Evolutionary conservation across 2,329 filamentous ascomycete species (phyloP), one percentile per base, ranked within the genome.

Genomic region (Pestalotiopsis sp.): DNA sequence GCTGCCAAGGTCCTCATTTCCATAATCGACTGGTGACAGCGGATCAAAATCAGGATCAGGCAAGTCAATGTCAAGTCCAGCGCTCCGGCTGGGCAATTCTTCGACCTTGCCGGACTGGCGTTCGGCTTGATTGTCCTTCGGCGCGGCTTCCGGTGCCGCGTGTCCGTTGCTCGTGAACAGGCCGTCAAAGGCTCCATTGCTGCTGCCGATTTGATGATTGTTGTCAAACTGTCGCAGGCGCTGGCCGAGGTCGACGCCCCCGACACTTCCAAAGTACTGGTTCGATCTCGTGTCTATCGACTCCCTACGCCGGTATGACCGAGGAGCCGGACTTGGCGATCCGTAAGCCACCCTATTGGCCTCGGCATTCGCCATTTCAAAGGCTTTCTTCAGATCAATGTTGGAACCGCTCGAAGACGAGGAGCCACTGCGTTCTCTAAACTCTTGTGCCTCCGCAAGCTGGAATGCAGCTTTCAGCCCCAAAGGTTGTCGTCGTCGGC

Each of bases 141-240:
- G 75, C 67, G 82, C 79, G 41, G 83, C 77, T 59, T 76, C 79
- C 38, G 76, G 71, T 2, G 76, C 78, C 31, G 78, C 68, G 45
- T 74, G 79, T 45, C 75, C 74, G 67, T 78, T 80, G 39, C 14
- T 66, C 31, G 76, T 76, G 68, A 83, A 81, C 12, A 83, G 71
- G 56, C 79, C 77, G 65, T 73, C 75, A 56, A 77, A 68, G 39
- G 76, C 72, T 17, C 72, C 72, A 27, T 58, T 71, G 70, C 45
- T 72, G 68, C 69, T 57, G 4, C 66, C 63, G 12, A 78, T 70
- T n/a, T 76, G 72, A 52, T 78, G 76, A 31, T 72, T 74, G n/a
- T 68, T 73, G 65, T 79, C 76, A 52, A 79, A 79, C 13, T 74
- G 72, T 68, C 75, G 64, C n/a, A 79, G 73, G 31, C 76, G 75